A percentile compares a stretch with the other conserved stretches of the same genome.
Conservation (phyloP, 1,139 yeast species). For the Kurtzmaniella quercitrusa region DNA sequence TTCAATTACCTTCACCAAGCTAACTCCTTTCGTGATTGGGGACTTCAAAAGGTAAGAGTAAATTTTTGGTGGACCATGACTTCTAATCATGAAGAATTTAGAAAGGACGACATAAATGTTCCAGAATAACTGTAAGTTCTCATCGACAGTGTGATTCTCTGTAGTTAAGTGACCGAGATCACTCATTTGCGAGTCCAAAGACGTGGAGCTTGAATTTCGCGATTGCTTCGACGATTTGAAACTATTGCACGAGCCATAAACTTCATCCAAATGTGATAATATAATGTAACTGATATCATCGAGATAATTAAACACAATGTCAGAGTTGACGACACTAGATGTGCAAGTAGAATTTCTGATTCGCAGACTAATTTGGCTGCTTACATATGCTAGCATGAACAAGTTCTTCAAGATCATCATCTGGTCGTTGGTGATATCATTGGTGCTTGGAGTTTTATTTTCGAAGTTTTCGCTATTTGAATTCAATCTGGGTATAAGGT, state of each 20-base stretch:
- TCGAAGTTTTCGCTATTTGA: conserved; percentile 7
- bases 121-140: conserved; percentile 36
- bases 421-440: conserved; percentile 33
- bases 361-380: conserved; percentile 1
- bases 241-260: neutral
- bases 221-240: conserved; percentile 3
- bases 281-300: conserved; percentile 42
- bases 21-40: conserved; percentile 11
- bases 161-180: conserved; percentile 7
- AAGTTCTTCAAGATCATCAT: conserved; percentile 35
- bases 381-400: conserved; percentile 26
- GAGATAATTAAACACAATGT: conserved; percentile 41
- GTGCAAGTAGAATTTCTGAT: neutral
- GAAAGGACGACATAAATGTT: conserved; percentile 40
- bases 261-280: conserved; percentile 19
- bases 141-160: neutral
- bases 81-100: conserved; percentile 26
- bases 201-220: conserved; percentile 6
- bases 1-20: conserved; percentile 17
- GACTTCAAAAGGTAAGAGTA: conserved; percentile 32
- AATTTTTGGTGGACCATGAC: conserved; percentile 36
- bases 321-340: conserved; percentile 22
- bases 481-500: conserved; percentile 28
- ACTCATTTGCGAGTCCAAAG: conserved; percentile 5
- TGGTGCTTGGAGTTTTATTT: conserved; percentile 23